Evolutionary conservation across 176 grass and related monocot species (phyloP).

Genomic region (Paspalum notatum): DNA sequence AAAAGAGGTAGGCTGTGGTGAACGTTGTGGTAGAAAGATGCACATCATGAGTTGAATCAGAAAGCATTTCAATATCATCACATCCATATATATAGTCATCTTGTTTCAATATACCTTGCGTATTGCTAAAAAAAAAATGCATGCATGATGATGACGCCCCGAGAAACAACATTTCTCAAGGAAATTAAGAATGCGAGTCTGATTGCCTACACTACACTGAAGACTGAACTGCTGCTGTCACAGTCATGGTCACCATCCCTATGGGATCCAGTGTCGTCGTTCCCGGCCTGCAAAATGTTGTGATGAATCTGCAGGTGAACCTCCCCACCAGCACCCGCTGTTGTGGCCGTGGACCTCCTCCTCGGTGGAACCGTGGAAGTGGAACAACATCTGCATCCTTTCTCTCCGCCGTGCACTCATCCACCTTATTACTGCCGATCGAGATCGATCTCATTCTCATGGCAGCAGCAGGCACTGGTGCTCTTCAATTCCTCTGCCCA

Average conservation of each 20-base stretch:
- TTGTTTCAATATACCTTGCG: not conserved
- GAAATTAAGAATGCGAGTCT: not conserved
- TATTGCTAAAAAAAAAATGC: not conserved
- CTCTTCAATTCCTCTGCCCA: slow-evolving; percentile 15
- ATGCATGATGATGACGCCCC: not conserved
- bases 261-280: slow-evolving; percentile 40
- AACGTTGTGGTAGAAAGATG: not conserved
- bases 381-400: slow-evolving; percentile 38
- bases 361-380: too few relatives aligned
- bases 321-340: slow-evolving; percentile 39
- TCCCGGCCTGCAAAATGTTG: slow-evolving; percentile 53
- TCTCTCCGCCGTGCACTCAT: slow-evolving; percentile 49
- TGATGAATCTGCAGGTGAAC: slow-evolving; percentile 56
- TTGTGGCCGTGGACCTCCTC: slow-evolving; percentile 47
- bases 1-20: not conserved
- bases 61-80: not conserved
- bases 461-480: not conserved
- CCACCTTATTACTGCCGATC: slow-evolving; percentile 38
- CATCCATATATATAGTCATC: not conserved
- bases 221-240: slow-evolving; percentile 24
- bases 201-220: slow-evolving; percentile 2
- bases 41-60: not conserved
- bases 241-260: not conserved
- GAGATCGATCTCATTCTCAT: not conserved
- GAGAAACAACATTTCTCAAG: not conserved